Percentiles rank a stretch among this genome's conserved stretches.
These are phyloP conservation scores for Paramarasmius palmivorus DNA, from an alignment of 1,284 basidiomycete species.

Conservation along the genomic window DNA sequence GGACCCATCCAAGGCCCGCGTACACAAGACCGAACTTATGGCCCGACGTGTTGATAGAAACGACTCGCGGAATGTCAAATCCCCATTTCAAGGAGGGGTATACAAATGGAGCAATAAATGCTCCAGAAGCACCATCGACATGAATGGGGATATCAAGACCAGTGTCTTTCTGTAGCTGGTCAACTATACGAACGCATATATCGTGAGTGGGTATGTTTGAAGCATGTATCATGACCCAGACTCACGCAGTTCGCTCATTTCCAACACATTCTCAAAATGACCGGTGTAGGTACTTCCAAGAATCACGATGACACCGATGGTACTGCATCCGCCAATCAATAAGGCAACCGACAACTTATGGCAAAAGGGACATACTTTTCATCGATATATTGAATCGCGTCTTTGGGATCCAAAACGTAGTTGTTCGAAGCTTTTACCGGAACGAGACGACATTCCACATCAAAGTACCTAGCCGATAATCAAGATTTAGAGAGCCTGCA, in stretches of 20 bases:
- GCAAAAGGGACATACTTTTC: conserved; percentile 46
- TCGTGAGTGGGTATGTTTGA: neutral
- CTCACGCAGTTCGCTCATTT: conserved; percentile 57
- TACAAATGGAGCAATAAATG: conserved; percentile 66
- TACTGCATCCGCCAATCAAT: conserved; percentile 23
- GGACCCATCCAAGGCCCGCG: conserved; percentile 68
- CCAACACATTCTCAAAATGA: conserved; percentile 69
- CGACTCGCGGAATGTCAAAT: conserved; percentile 65
- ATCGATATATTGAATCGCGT: conserved; percentile 67
- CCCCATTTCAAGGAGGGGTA: conserved; percentile 67
- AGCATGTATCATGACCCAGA: conserved; percentile 4
- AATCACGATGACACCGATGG: conserved; percentile 62
- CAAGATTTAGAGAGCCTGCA: neutral
- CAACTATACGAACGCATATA: conserved; percentile 31
- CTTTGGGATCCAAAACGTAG: conserved; percentile 65
- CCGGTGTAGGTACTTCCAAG: conserved; percentile 73
- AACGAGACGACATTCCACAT: conserved; percentile 63
- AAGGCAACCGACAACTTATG: neutral
- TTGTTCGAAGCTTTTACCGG: conserved; percentile 50
- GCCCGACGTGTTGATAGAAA: conserved; percentile 65
- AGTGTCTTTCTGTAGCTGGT: conserved; percentile 62
- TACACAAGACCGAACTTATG: conserved; percentile 74
- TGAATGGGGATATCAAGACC: conserved; percentile 67
- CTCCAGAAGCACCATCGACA: conserved; percentile 58
- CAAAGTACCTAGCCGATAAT: conserved; percentile 50